Evolutionary conservation across 2,329 filamentous ascomycete genomes (phyloP), one percentile per base, ranked within the genome.

Genomic region (Coleophoma cylindrospora): DNA sequence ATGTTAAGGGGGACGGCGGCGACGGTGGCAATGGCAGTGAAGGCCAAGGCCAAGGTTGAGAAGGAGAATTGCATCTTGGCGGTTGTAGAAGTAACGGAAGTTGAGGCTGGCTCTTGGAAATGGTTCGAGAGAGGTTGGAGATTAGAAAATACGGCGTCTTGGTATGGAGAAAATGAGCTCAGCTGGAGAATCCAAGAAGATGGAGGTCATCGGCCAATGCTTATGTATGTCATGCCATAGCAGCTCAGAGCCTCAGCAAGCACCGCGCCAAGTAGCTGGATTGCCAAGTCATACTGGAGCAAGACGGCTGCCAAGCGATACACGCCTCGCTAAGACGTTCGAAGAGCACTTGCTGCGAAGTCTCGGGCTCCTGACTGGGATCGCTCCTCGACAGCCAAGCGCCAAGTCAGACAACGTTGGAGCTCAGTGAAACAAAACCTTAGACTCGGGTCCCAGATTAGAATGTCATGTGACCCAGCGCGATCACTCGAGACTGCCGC

Each of bases 1-100:
- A 57, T 58, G 45, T 57, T 58, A 21, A 58, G 50, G 38, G 56
- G 56, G 10, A 50, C 19, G 40, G 55, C 48, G 32, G 54, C 36
- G 34, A 54, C 50, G n/a, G 48, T 37, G 5, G 48, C 46, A 34
- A 50, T 43, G 32, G 49, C 44, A 12, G 54, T 46, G 36, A 57
- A 40, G 22, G 49, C 45, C 36, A 52, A 36, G 13, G 34, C 49
- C 15, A 48, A n/a, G n/a, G 37, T 9, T 14, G 36, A 14, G 27
- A 27, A 44, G 43, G 48, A 41, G 48, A 53, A 53, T 21, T 45
- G 47, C 54, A 55, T 55, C n/a, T 37, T 55, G 34, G 40, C 45
- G 41, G 41, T 43, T 13, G 3, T 40, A 8, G 22, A 33, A 32
- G 15, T 32, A 8, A 19, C 3, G 19, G 19, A 19, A 19, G 19